Evolutionary conservation across 2,329 filamentous ascomycete genomes (phyloP).

Genomic region (Colletotrichum musicola): DNA sequence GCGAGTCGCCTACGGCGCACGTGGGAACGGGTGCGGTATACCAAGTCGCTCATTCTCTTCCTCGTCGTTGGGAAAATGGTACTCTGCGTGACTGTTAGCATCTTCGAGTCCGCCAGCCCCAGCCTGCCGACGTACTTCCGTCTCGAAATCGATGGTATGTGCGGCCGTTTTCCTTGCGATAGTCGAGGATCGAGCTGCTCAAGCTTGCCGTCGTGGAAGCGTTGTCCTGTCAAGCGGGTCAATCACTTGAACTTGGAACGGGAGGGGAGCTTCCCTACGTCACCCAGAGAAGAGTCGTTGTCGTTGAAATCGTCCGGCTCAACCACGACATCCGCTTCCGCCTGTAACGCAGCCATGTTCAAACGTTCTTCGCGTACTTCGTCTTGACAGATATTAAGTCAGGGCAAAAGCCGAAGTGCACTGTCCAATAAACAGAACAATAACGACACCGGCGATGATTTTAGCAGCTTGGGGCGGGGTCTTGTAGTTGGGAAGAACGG

Average conservation of each 20-base stretch:
- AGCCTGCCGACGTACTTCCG: constrained; percentile 25
- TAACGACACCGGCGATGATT: neutral
- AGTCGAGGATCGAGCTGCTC: constrained; percentile 47
- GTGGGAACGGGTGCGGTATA: neutral
- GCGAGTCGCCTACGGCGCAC: neutral
- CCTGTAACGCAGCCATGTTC: constrained; percentile 2
- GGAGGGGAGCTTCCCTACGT: neutral
- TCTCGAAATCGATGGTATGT: constrained; percentile 42
- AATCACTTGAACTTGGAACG: neutral
- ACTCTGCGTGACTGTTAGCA: constrained; percentile 24
- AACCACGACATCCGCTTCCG: constrained; percentile 9
- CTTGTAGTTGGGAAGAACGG: constrained; percentile 3
- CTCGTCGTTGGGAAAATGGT: constrained; percentile 40
- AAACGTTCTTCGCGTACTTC: neutral
- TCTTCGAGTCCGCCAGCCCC: neutral
- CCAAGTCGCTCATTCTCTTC: constrained; percentile 38
- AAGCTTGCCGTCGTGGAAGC: constrained; percentile 47
- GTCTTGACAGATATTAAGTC: no score
- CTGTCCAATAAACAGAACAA: neutral
- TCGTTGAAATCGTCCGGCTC: constrained; percentile 36
- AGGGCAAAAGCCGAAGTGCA: neutral
- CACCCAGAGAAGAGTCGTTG: constrained; percentile 35
- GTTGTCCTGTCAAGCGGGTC: constrained; percentile 1
- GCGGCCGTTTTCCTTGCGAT: constrained; percentile 39
- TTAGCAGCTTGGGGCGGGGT: neutral